Conservation (phyloP, 495 filamentous ascomycete genomes). For the Hypoxylon lienhwacheense region DNA sequence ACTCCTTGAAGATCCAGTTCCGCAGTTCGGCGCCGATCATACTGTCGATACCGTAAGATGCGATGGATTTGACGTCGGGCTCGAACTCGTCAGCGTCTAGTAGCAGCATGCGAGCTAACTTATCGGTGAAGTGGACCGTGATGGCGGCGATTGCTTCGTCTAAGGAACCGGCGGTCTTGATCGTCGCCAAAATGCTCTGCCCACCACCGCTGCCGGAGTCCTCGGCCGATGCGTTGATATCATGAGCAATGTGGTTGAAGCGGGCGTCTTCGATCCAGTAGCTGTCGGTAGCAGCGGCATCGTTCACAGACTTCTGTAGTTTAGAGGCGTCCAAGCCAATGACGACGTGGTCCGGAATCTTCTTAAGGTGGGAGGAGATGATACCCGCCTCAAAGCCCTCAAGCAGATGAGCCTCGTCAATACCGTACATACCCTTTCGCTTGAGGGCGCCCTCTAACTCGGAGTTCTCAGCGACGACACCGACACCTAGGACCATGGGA, state of each 20-base stretch:
- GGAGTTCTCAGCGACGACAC: constrained; percentile 44
- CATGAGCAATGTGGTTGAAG: constrained; percentile 26
- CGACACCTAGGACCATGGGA: constrained; percentile 44
- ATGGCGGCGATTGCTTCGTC: constrained; percentile 17
- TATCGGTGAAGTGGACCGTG: constrained; percentile 31
- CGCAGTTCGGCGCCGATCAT: constrained; percentile 53
- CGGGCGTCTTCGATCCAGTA: constrained; percentile 37
- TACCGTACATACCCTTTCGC: constrained; percentile 44
- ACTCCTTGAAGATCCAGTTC: constrained; percentile 51
- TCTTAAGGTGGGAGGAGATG: neutral
- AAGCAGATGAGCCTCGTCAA: constrained; percentile 44
- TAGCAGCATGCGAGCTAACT: constrained; percentile 41
- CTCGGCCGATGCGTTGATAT: constrained; percentile 6
- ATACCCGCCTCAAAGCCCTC: constrained; percentile 41
- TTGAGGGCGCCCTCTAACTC: constrained; percentile 42
- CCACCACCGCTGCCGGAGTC: constrained; percentile 3
- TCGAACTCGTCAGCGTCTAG: constrained; percentile 35
- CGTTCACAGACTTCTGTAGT: constrained; percentile 24
- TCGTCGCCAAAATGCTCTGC: constrained; percentile 2
- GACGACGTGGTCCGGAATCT: constrained; percentile 26
- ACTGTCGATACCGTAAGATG: constrained; percentile 49
- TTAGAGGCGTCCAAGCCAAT: constrained; percentile 42
- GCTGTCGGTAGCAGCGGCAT: constrained; percentile 17
- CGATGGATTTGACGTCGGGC: constrained; percentile 33
- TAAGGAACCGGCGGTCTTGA: constrained; percentile 14